phyloP scores from a whole-genome alignment of 2,329 filamentous ascomycete genomes.

The Trichocomaceae sp. region DNA sequence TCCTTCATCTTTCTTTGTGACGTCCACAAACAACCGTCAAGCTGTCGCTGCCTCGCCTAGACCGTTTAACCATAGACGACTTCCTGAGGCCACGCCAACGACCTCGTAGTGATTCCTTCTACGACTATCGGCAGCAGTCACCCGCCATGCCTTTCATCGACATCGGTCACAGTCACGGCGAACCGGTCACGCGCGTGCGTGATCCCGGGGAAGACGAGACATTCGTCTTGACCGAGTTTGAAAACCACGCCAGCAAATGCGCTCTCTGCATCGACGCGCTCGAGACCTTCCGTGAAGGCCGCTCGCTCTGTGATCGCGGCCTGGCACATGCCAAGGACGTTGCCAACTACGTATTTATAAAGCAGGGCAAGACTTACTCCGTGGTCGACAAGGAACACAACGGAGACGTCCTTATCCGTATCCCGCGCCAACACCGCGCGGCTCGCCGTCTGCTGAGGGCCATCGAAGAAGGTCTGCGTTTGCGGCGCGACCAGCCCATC shows the following conservation, averaged over 20 bases:
- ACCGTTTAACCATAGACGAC: slow-evolving; percentile 8
- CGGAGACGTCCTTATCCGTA: slow-evolving; percentile 35
- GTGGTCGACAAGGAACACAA: slow-evolving; percentile 36
- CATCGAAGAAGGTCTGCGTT: slow-evolving; percentile 35
- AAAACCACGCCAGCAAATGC: slow-evolving; percentile 30
- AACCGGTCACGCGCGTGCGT: slow-evolving; percentile 10
- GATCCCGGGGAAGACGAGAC: slow-evolving; percentile 26
- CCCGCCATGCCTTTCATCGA: slow-evolving; percentile 16
- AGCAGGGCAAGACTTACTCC: slow-evolving; percentile 35
- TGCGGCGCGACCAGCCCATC: slow-evolving; percentile 20
- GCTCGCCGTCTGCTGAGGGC: slow-evolving; percentile 37
- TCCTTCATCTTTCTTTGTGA: background rate
- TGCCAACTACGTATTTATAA: slow-evolving; percentile 30
- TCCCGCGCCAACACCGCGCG: slow-evolving; percentile 32
- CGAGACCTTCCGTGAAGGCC: slow-evolving; percentile 21
- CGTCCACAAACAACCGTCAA: slow-evolving; percentile 6
- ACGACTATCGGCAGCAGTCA: slow-evolving; percentile 11
- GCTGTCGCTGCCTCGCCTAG: slow-evolving; percentile 12
- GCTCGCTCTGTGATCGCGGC: slow-evolving; percentile 30
- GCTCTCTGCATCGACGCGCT: slow-evolving; percentile 26
- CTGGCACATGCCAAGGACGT: slow-evolving; percentile 27
- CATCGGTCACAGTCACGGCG: slow-evolving; percentile 5
- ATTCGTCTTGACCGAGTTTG: slow-evolving; percentile 30
- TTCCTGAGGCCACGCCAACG: slow-evolving; percentile 5
- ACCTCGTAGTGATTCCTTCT: slow-evolving; percentile 11